phyloP scores from a whole-genome alignment of 345 rosid species.

The Gossypium raimondii region DNA sequence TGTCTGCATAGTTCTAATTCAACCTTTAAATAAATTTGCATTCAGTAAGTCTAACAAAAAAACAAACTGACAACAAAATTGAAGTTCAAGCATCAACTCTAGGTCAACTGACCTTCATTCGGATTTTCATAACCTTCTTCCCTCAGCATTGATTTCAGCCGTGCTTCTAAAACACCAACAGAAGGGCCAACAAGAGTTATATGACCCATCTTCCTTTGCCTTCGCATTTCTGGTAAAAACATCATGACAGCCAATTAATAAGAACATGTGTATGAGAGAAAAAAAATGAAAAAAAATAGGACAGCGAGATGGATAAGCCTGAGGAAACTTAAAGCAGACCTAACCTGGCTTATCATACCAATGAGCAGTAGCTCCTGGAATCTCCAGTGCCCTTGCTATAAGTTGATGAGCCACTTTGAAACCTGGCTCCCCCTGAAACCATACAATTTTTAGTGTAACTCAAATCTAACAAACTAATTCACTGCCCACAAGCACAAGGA shows the following conservation, averaged over 20 bases:
- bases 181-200: conserved; percentile 78
- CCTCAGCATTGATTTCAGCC: conserved; percentile 48
- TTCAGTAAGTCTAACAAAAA: not conserved
- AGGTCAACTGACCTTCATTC: conserved; percentile 44
- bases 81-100: not conserved
- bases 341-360: conserved; percentile 98
- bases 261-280: not conserved
- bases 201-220: conserved; percentile 95
- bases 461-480: not conserved
- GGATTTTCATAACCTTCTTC: conserved; percentile 37
- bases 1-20: not conserved
- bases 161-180: conserved; percentile 56
- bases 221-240: conserved; percentile 66
- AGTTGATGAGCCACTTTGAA: conserved; percentile 58
- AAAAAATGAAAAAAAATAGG: not conserved
- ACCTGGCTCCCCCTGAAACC: conserved; percentile 76
- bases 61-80: not conserved
- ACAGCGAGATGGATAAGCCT: not conserved
- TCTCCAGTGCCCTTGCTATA: conserved; percentile 57
- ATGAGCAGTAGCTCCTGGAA: conserved; percentile 79
- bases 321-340: conserved; percentile 17
- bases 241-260: conserved; percentile 4
- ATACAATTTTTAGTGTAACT: not conserved
- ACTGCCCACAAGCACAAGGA: not conserved
- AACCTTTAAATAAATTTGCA: conserved; percentile 1